Base-by-base conservation (phyloP, 148 eudicot species). In the Rhododendron williamsianum region DNA sequence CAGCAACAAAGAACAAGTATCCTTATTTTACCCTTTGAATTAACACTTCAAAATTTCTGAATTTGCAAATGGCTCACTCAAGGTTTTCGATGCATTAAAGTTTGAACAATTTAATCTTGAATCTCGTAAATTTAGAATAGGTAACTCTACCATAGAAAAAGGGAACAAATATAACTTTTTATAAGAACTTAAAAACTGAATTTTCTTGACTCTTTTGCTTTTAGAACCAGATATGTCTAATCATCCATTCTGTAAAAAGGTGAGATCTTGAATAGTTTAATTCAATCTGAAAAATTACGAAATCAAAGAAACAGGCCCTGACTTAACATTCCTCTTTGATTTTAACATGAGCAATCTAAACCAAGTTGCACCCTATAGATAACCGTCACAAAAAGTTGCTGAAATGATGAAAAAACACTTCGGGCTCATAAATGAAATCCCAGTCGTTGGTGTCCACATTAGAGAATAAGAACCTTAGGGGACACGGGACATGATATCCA, bases 281-380 rank as follows among this genome's bases (percentile, higher is more conserved):
- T 63, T 18, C 51, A 58, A 38, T 4, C n/a, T 4, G 2, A 27
- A 27, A 60, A 63, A 81, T n/a, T 4, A 30, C 6, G 5, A 71
- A 71, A 3, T 69, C 16, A 71, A 30, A 11, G 45, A 63, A 81
- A 21, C 27, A 81, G 73, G 19, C 73, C 49, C 52, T 11, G 6
- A 58, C 27, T 16, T 3, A 30, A 5, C 11, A 25, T 81, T 11
- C 27, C 7, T 35, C 54, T 45, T 71, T 84, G 36, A 72, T 72
- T 63, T 48, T 54, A 63, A 71, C 35, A 83, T 82, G 27, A 46
- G 48, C 84, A 82, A 67, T 19, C 51, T 41, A 19, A 82, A 43
- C 12, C 76, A 82, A 82, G 58, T 45, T 43, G 36, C 19, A 36
- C 67, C 38, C 15, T 11, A 46, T n/a, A 1, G 41, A 60, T 3